These are phyloP conservation scores for Chrysosporium queenslandicum DNA, from an alignment of 2,329 filamentous ascomycete species.

Conservation along the genomic window DNA sequence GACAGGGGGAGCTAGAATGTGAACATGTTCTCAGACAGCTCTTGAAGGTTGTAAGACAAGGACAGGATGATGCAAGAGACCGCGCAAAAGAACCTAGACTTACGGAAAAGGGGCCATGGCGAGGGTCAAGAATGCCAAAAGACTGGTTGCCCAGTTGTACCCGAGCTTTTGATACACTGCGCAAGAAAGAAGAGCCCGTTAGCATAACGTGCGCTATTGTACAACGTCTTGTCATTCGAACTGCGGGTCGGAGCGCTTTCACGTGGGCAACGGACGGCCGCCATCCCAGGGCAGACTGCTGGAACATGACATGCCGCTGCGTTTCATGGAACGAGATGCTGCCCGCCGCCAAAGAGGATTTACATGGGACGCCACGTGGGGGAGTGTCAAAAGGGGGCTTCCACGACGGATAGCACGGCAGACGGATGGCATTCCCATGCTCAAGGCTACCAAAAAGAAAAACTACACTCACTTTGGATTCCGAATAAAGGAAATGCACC, in stretches of 20 bases:
- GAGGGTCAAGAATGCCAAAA: slow-evolving; percentile 37
- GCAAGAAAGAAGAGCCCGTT: slow-evolving; percentile 2
- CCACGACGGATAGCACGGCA: slow-evolving; percentile 8
- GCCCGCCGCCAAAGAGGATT: neutral
- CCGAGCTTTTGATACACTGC: slow-evolving; percentile 40
- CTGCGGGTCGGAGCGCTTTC: slow-evolving; percentile 3
- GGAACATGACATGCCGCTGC: neutral
- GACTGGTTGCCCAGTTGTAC: slow-evolving; percentile 39
- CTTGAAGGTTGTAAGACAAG: neutral
- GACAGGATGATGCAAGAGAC: too few relatives aligned
- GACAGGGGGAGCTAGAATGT: neutral
- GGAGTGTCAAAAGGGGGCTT: neutral
- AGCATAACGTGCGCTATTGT: slow-evolving; percentile 2
- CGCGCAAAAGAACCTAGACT: slow-evolving; percentile 24
- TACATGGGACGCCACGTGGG: slow-evolving; percentile 1
- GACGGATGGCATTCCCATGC: neutral
- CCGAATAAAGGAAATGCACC: slow-evolving; percentile 70
- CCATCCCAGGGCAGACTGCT: neutral
- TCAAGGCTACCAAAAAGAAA: neutral
- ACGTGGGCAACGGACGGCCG: neutral
- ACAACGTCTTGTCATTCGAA: neutral
- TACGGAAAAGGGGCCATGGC: slow-evolving; percentile 40
- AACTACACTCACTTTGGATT: slow-evolving; percentile 39
- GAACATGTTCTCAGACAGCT: neutral
- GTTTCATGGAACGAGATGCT: slow-evolving; percentile 9